Evolutionary conservation across 352 stramenopile species (phyloP).

Genomic region (Halophytophthora batemanensis): DNA sequence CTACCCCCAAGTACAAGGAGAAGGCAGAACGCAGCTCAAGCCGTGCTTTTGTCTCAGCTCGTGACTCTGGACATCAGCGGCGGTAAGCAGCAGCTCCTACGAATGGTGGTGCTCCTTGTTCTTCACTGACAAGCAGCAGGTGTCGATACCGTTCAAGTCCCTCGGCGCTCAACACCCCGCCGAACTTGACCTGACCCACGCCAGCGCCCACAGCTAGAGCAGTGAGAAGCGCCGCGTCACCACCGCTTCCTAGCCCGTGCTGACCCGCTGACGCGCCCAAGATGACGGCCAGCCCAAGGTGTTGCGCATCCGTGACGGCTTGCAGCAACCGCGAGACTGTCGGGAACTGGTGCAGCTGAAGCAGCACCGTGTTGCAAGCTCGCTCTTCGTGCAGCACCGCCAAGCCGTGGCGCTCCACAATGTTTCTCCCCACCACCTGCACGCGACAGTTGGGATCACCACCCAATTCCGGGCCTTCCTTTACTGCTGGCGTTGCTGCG

Average conservation of each 20-base stretch:
- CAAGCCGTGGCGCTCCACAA: constrained; percentile 37
- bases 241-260: constrained; percentile 3
- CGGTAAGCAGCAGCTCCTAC: constrained; percentile 27
- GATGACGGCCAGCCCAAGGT: constrained; percentile 51
- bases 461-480: constrained; percentile 21
- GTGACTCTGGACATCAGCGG: constrained; percentile 9
- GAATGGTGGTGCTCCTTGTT: constrained; percentile 43
- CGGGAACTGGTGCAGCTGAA: constrained; percentile 52
- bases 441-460: constrained; percentile 43
- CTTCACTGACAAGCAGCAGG: constrained; percentile 40
- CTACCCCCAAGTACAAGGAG: background rate
- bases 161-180: constrained; percentile 40
- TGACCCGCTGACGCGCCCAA: constrained; percentile 39
- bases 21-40: background rate
- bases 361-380: constrained; percentile 57
- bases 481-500: background rate
- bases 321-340: constrained; percentile 47
- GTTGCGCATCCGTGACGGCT: constrained; percentile 39
- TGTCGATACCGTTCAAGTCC: constrained; percentile 58
- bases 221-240: constrained; percentile 35
- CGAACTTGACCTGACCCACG: constrained; percentile 71
- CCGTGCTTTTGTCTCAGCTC: background rate
- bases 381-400: constrained; percentile 45
- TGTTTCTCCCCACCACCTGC: constrained; percentile 41
- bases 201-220: constrained; percentile 51